A percentile compares a stretch with the other conserved stretches of the same genome.
These are phyloP conservation scores for Apiotrichum laibachii DNA, from an alignment of 1,284 basidiomycete genomes.

Conservation along the genomic window DNA sequence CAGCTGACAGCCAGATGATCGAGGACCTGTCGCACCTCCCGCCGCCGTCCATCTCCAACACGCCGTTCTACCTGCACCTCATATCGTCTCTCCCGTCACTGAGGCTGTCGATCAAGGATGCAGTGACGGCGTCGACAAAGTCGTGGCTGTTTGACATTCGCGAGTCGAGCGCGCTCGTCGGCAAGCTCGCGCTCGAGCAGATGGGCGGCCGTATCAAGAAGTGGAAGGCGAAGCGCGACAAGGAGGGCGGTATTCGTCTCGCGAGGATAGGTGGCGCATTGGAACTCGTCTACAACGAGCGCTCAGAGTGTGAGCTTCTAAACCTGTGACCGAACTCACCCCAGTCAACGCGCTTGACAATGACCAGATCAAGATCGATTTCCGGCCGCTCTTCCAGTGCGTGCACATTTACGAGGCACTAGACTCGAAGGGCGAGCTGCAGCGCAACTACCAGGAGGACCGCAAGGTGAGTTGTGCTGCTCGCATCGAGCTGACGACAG, in stretches of 20 bases:
- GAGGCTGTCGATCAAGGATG: conserved; percentile 82
- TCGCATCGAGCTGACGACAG: conserved; percentile 51
- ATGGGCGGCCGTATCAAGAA: conserved; percentile 81
- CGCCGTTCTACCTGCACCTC: conserved; percentile 89
- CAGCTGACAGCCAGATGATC: conserved; percentile 46
- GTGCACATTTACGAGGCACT: conserved; percentile 95
- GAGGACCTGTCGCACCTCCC: conserved; percentile 92
- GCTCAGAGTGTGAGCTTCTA: conserved; percentile 75
- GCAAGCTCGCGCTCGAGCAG: conserved; percentile 80
- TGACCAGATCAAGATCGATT: conserved; percentile 82
- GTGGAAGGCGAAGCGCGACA: conserved; percentile 77
- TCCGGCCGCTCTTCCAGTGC: conserved; percentile 92
- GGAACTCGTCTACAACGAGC: conserved; percentile 89
- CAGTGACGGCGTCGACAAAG: conserved; percentile 91
- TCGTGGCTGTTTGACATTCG: conserved; percentile 96
- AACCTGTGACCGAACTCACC: not conserved
- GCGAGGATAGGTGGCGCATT: conserved; percentile 91
- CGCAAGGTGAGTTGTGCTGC: conserved; percentile 62
- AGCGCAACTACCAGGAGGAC: conserved; percentile 90
- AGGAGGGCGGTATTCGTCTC: conserved; percentile 57
- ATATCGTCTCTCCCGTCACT: conserved; percentile 87
- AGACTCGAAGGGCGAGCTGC: conserved; percentile 82
- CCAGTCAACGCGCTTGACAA: conserved; percentile 88
- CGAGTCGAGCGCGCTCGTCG: conserved; percentile 82
- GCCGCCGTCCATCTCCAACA: conserved; percentile 82